Conservation (phyloP, 2,329 filamentous ascomycete genomes). For the Dactylellina sp. region DNA sequence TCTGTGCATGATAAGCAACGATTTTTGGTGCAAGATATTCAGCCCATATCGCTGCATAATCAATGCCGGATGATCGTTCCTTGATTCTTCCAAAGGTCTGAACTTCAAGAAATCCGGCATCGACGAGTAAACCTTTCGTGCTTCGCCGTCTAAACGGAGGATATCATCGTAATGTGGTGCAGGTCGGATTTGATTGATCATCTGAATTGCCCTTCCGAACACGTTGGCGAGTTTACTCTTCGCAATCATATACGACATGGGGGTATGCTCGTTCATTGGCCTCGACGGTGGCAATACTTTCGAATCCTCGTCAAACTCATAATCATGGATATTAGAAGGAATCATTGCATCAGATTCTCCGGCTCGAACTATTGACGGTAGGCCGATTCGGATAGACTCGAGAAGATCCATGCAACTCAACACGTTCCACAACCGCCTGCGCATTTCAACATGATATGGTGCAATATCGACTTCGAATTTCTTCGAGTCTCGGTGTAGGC, state of each 20-base stretch:
- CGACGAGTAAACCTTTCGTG: slow-evolving; percentile 73
- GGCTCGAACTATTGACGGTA: slow-evolving; percentile 76
- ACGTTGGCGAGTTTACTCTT: slow-evolving; percentile 77
- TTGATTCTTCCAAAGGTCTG: slow-evolving; percentile 78
- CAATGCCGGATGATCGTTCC: slow-evolving; percentile 74
- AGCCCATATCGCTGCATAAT: slow-evolving; percentile 86
- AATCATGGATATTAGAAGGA: slow-evolving; percentile 82
- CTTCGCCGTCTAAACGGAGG: slow-evolving; percentile 71
- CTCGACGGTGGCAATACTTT: slow-evolving; percentile 76
- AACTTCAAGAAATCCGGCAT: slow-evolving; percentile 84
- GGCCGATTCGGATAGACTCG: slow-evolving; percentile 78
- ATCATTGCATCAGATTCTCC: slow-evolving; percentile 80
- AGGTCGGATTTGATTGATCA: slow-evolving; percentile 66
- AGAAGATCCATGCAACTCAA: slow-evolving; percentile 79
- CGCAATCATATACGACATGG: slow-evolving; percentile 81
- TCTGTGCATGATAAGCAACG: slow-evolving; percentile 86
- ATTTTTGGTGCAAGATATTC: slow-evolving; percentile 87
- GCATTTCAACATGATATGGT: slow-evolving; percentile 81
- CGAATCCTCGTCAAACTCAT: slow-evolving; percentile 78
- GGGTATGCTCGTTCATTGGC: slow-evolving; percentile 77
- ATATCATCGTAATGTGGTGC: slow-evolving; percentile 72
- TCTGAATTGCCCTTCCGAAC: slow-evolving; percentile 78
- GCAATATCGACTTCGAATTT: slow-evolving; percentile 76
- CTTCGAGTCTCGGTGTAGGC: slow-evolving; percentile 80
- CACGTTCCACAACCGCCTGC: slow-evolving; percentile 75